Percentiles rank a stretch among this genome's conserved stretches.
Evolutionary conservation across 2,329 filamentous ascomycete genomes (phyloP).

Genomic region (Laburnicola sp.): DNA sequence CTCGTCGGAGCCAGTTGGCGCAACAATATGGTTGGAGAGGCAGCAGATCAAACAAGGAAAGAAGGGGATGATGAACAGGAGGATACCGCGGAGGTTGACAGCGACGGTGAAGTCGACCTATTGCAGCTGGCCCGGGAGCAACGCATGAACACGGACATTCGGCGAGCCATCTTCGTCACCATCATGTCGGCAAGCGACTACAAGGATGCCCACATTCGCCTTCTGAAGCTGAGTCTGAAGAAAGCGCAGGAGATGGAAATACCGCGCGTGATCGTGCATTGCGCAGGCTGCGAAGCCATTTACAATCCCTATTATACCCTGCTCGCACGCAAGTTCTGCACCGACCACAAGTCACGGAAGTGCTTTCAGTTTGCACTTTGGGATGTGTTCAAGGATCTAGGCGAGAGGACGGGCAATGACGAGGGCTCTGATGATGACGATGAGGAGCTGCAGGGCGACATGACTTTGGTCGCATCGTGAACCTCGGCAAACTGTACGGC

Average conservation of each 20-base stretch:
- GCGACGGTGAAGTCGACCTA: constrained; percentile 61
- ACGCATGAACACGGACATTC: constrained; percentile 83
- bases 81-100: constrained; percentile 21
- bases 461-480: constrained; percentile 64
- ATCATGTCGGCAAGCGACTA: constrained; percentile 84
- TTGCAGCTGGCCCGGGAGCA: constrained; percentile 74
- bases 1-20: constrained; percentile 92
- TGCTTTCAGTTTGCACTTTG: constrained; percentile 86
- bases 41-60: constrained; percentile 40
- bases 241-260: constrained; percentile 85
- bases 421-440: constrained; percentile 61
- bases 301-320: constrained; percentile 96
- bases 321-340: constrained; percentile 76
- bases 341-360: constrained; percentile 74
- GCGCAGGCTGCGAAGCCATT: constrained; percentile 75
- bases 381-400: constrained; percentile 81
- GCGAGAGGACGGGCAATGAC: constrained; percentile 70
- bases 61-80: constrained; percentile 21
- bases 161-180: constrained; percentile 88
- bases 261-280: constrained; percentile 83
- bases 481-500: constrained; percentile 68
- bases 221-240: constrained; percentile 82
- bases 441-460: constrained; percentile 53
- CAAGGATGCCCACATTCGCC: constrained; percentile 77
- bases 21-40: constrained; percentile 44